phyloP scores from a whole-genome alignment of 371 early-diverging fungal genomes.

The Mortierella sp. region DNA sequence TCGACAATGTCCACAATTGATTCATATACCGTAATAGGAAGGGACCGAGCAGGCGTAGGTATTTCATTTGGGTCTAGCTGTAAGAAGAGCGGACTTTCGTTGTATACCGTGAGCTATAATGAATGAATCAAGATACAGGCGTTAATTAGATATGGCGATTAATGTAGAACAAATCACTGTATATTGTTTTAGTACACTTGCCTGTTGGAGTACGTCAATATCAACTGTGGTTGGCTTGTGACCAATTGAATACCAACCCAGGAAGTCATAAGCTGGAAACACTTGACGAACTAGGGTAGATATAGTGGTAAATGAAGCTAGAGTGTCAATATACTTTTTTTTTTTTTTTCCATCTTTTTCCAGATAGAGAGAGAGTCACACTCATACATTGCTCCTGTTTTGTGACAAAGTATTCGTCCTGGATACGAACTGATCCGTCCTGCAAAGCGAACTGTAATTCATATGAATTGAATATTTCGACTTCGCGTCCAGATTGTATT shows the following conservation, averaged over 20 bases:
- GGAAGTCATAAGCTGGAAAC: constrained; percentile 84
- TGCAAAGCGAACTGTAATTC: constrained; percentile 71
- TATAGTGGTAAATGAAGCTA: not conserved
- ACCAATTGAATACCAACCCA: constrained; percentile 90
- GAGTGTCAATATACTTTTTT: not conserved
- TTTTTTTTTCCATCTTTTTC: not conserved
- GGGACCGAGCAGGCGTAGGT: constrained; percentile 63
- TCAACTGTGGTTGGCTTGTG: constrained; percentile 70
- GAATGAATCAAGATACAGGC: not conserved
- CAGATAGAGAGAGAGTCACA: not conserved
- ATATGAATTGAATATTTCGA: constrained; percentile 88
- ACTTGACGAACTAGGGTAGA: constrained; percentile 83
- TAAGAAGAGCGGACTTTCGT: constrained; percentile 83
- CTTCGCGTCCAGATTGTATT: constrained; percentile 85
- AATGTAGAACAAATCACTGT: too few species aligned
- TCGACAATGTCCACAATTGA: constrained; percentile 79
- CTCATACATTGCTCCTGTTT: constrained; percentile 84
- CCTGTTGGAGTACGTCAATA: constrained; percentile 81
- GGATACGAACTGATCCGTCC: constrained; percentile 62
- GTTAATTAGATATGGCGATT: not conserved
- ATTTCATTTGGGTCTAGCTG: constrained; percentile 78
- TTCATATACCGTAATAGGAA: constrained; percentile 88
- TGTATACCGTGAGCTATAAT: constrained; percentile 73
- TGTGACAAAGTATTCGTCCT: constrained; percentile 71
- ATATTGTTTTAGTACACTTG: constrained; percentile 25